These are phyloP conservation scores for Cladosporium sp. DNA, from an alignment of 2,329 filamentous ascomycete genomes.

Conservation along the genomic window DNA sequence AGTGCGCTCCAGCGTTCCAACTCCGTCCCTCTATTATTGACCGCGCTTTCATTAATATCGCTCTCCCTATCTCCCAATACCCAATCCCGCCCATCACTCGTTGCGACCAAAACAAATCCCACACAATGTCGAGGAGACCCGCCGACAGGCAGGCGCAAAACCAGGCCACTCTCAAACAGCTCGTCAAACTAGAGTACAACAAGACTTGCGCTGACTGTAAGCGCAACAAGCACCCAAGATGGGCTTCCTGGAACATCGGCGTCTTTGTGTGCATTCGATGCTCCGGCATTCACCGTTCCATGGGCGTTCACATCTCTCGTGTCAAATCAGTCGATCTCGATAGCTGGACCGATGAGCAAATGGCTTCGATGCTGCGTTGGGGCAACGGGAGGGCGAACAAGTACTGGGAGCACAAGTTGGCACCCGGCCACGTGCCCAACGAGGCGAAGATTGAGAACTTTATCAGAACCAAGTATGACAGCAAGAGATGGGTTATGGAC, in stretches of 20 bases:
- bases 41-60: constrained; percentile 8
- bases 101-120: not conserved
- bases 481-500: constrained; percentile 99
- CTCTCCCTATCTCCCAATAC: not conserved
- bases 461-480: constrained; percentile 97
- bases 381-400: constrained; percentile 96
- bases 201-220: constrained; percentile 99
- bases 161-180: constrained; percentile 85
- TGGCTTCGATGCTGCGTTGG: constrained; percentile 91
- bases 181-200: constrained; percentile 91
- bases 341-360: constrained; percentile 97
- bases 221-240: constrained; percentile 97
- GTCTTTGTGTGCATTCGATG: constrained; percentile 95
- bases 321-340: constrained; percentile 98
- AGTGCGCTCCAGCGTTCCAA: not conserved
- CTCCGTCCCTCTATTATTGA: constrained; percentile 6
- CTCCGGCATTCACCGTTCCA: constrained; percentile 96
- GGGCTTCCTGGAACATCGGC: constrained; percentile 98
- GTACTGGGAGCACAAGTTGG: constrained; percentile 97
- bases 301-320: constrained; percentile 97
- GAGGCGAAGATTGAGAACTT: constrained; percentile 99
- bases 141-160: constrained; percentile 90
- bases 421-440: constrained; percentile 83
- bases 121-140: constrained; percentile 72
- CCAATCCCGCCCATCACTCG: not conserved